phyloP scores from a whole-genome alignment of 1,284 basidiomycete species.

The Thelephora terrestris region DNA sequence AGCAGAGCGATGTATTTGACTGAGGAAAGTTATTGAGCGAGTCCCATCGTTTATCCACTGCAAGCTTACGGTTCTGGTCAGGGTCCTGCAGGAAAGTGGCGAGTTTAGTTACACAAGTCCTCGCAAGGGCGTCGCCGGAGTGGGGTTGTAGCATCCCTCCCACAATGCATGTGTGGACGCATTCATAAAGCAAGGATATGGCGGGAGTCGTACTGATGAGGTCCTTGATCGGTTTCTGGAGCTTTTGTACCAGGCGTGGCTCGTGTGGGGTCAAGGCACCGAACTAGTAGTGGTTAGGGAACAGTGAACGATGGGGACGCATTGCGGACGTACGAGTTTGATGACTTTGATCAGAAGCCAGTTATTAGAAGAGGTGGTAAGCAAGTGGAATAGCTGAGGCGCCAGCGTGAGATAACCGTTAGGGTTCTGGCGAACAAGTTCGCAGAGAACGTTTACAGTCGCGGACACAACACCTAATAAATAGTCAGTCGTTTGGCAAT shows the following conservation, averaged over 20 bases:
- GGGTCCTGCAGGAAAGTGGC: constrained; percentile 85
- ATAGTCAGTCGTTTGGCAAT: constrained; percentile 2
- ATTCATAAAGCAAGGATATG: constrained; percentile 95
- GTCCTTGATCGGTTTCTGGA: constrained; percentile 88
- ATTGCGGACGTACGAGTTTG: constrained; percentile 62
- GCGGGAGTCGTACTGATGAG: constrained; percentile 94
- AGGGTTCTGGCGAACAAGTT: constrained; percentile 77
- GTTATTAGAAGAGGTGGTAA: constrained; percentile 93
- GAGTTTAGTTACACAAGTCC: constrained; percentile 88
- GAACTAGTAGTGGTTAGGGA: constrained; percentile 45
- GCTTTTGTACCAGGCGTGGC: constrained; percentile 87
- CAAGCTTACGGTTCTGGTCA: constrained; percentile 82
- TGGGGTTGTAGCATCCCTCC: constrained; percentile 88
- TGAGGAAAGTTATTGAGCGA: constrained; percentile 22
- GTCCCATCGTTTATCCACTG: constrained; percentile 3
- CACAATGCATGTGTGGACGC: constrained; percentile 95
- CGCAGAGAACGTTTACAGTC: constrained; percentile 90
- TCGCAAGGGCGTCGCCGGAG: constrained; percentile 75
- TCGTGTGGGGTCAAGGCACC: constrained; percentile 86
- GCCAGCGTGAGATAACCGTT: constrained; percentile 76
- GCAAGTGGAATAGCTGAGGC: constrained; percentile 89
- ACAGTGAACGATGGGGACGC: constrained; percentile 5
- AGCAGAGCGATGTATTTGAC: constrained; percentile 96
- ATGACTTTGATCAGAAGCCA: constrained; percentile 99
- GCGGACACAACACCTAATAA: constrained; percentile 78